These are phyloP conservation scores for Delitschia confertaspora DNA, from an alignment of 495 filamentous ascomycete genomes.

Conservation along the genomic window DNA sequence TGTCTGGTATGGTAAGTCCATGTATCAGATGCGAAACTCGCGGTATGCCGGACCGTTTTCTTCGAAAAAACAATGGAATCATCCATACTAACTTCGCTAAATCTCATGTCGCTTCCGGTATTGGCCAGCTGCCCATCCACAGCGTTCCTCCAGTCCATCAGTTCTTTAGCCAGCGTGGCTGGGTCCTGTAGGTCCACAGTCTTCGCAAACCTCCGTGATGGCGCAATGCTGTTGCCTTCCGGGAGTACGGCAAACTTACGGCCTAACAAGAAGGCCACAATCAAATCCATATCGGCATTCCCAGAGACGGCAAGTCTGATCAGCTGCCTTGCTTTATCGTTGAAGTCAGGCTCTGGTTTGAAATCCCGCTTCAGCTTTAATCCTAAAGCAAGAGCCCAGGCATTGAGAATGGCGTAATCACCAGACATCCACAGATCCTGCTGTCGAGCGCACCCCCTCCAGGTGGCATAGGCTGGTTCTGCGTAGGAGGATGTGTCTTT, in stretches of 20 bases:
- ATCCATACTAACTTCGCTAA: too few relatives aligned
- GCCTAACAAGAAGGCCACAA: background rate
- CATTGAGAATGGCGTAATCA: constrained; percentile 1
- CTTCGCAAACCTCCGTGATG: background rate
- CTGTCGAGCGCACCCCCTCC: constrained; percentile 1
- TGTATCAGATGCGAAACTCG: too few relatives aligned
- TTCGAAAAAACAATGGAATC: too few relatives aligned
- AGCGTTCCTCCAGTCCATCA: too few relatives aligned
- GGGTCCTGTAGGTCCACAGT: background rate
- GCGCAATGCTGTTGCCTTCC: background rate
- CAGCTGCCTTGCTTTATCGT: background rate
- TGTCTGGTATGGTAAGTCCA: too few relatives aligned
- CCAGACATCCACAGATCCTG: background rate
- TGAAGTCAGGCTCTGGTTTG: too few relatives aligned
- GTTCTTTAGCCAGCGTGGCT: too few relatives aligned
- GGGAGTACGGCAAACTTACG: background rate
- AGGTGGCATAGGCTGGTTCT: background rate
- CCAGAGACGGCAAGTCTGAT: background rate
- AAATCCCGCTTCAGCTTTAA: constrained; percentile 3
- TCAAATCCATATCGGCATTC: background rate
- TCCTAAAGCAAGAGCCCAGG: constrained; percentile 9
- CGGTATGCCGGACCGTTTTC: too few relatives aligned
- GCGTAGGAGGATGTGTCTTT: background rate
- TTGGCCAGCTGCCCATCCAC: too few relatives aligned
- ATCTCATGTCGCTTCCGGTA: too few relatives aligned